These are phyloP conservation scores for Trichoderma endophyticum DNA, from an alignment of 2,329 filamentous ascomycete species.

Conservation along the genomic window DNA sequence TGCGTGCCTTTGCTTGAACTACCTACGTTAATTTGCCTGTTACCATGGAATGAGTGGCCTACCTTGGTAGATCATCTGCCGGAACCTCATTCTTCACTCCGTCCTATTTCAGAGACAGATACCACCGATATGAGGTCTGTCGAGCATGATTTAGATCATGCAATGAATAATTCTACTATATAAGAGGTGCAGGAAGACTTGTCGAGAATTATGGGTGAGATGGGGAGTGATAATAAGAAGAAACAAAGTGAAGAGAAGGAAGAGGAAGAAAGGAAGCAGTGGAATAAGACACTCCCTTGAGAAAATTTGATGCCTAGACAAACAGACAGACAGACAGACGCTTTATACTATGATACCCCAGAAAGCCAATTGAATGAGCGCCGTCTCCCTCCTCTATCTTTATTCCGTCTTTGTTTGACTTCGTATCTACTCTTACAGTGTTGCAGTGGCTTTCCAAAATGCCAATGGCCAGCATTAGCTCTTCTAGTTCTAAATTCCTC, in stretches of 20 bases:
- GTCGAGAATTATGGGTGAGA: background rate
- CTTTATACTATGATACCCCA: slow-evolving; percentile 14
- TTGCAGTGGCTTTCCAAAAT: background rate
- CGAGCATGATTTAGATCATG: background rate
- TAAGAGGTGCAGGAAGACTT: background rate
- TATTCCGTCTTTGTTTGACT: background rate
- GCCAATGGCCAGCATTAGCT: background rate
- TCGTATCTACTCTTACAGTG: background rate
- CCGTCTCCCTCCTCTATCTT: background rate
- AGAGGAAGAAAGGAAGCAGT: background rate
- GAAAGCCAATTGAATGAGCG: background rate
- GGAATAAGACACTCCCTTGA: background rate
- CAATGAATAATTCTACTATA: background rate
- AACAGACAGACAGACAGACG: background rate
- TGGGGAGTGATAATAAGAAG: background rate
- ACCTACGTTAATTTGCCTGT: background rate
- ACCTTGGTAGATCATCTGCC: background rate
- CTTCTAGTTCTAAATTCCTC: background rate
- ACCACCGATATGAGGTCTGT: background rate
- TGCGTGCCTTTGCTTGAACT: background rate
- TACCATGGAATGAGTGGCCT: background rate
- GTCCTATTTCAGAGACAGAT: background rate
- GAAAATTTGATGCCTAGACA: background rate
- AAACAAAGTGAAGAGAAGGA: background rate
- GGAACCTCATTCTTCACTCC: background rate